Conservation (phyloP, 2,329 filamentous ascomycete species). For the Microsporum audouinii region DNA sequence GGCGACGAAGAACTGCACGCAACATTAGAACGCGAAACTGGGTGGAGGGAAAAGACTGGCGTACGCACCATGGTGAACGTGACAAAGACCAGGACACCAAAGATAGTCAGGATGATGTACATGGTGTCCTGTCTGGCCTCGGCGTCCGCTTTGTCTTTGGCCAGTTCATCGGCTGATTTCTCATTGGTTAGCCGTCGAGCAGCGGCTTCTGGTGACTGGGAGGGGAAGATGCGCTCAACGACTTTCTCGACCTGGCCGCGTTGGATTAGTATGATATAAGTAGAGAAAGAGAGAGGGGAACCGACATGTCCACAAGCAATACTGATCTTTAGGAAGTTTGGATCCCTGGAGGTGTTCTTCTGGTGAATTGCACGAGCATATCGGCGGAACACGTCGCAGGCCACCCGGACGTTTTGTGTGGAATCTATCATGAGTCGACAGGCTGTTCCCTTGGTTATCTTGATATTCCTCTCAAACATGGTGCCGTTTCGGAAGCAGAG, state of each 20-base stretch:
- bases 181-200: conserved; percentile 36
- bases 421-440: conserved; percentile 86
- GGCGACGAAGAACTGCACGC: conserved; percentile 57
- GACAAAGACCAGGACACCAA: conserved; percentile 59
- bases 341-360: conserved; percentile 90
- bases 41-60: conserved; percentile 7
- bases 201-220: conserved; percentile 57
- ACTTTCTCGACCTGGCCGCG: conserved; percentile 71
- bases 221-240: conserved; percentile 85
- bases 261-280: conserved; percentile 9
- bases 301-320: conserved; percentile 73
- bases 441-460: conserved; percentile 91
- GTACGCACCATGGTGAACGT: conserved; percentile 65
- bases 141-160: conserved; percentile 37
- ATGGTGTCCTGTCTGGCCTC: conserved; percentile 42
- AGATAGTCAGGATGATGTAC: conserved; percentile 40
- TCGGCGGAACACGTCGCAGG: conserved; percentile 69
- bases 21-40: conserved; percentile 3
- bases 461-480: conserved; percentile 79
- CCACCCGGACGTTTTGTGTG: conserved; percentile 72
- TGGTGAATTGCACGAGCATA: conserved; percentile 74
- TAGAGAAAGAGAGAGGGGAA: conserved; percentile 5
- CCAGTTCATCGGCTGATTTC: conserved; percentile 44
- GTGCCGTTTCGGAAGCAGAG: conserved; percentile 81
- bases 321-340: conserved; percentile 85